Evolutionary conservation across 495 filamentous ascomycete species (phyloP), one percentile per base, ranked within the genome.

Genomic region (Daldinia loculata): DNA sequence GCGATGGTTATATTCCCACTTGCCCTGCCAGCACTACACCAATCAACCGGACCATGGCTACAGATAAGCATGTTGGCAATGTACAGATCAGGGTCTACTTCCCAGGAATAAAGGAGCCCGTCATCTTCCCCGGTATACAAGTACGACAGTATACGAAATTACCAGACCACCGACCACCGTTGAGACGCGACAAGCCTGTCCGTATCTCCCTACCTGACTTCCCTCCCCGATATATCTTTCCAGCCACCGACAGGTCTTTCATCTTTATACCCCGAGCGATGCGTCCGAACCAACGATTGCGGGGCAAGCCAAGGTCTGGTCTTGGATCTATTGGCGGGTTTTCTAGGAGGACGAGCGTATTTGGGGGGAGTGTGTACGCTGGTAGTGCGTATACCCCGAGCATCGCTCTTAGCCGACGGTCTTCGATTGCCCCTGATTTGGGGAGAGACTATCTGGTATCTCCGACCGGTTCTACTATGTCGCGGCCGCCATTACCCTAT

Each of bases 241-340:
- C 95, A 6, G 89, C 92, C 11, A 85, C 85, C 55, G 93, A 97
- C 61, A 86, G 95, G 61, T 98, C 95, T 0, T 99, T 99, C 76
- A 96, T 98, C 71, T 99, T 99, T 80, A 99, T 99, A 63, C 95
- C 95, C 17, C 87, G 95, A 73, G 95, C 95, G 15, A 86, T 96
- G 79, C 87, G 95, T 72, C 96, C 96, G 43, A 97, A 96, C 77
- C 92, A 95, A 80, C 88, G 90, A 17, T 89, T 90, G 65, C 85
- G 90, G 38, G 90, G 93, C 36, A 88, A 91, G 71, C 90, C 91
- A 30, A 87, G 90, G 56, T 91, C 92, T 66, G 83, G 82, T 22
- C 76, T 90, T 73, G 81, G 86, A 72, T 84, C 91, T 80, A 77
- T 91, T 75, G 90, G 89, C 0, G 90, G 90, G 7, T 88, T 87